phyloP scores from a whole-genome alignment of 2,329 filamentous ascomycete species.

The Sarocladium kiliense region DNA sequence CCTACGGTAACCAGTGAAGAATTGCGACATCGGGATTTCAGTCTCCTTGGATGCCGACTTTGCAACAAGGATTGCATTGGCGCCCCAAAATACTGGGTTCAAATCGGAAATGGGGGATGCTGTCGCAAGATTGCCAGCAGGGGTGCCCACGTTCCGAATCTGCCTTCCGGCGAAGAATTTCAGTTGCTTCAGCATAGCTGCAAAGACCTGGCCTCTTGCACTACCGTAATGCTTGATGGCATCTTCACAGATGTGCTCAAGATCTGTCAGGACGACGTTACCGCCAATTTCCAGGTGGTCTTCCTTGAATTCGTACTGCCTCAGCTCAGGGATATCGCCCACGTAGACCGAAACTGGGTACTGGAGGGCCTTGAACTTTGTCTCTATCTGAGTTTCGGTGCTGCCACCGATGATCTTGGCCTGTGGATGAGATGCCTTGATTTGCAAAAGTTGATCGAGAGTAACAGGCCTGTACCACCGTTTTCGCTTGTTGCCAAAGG shows the following conservation, averaged over 20 bases:
- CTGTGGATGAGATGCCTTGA: slow-evolving; percentile 78
- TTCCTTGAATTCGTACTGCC: slow-evolving; percentile 74
- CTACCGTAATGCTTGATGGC: slow-evolving; percentile 75
- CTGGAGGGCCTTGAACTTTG: slow-evolving; percentile 93
- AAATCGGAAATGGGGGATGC: slow-evolving; percentile 95
- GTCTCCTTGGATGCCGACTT: slow-evolving; percentile 68
- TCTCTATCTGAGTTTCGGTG: slow-evolving; percentile 96
- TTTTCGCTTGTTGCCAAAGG: slow-evolving; percentile 92
- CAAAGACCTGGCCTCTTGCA: slow-evolving; percentile 70
- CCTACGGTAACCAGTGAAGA: slow-evolving; percentile 86
- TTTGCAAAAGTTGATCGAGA: slow-evolving; percentile 79
- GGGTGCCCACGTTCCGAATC: slow-evolving; percentile 95
- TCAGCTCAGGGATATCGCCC: slow-evolving; percentile 84
- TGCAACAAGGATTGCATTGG: slow-evolving; percentile 75
- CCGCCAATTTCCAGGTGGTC: slow-evolving; percentile 87
- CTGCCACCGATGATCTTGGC: slow-evolving; percentile 95
- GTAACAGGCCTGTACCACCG: slow-evolving; percentile 90
- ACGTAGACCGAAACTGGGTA: slow-evolving; percentile 89
- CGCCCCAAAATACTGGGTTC: slow-evolving; percentile 88
- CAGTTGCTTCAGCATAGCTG: slow-evolving; percentile 89
- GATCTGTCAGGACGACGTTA: slow-evolving; percentile 86
- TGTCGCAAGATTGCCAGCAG: slow-evolving; percentile 88
- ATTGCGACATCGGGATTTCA: slow-evolving; percentile 85
- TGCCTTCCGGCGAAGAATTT: slow-evolving; percentile 93
- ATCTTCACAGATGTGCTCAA: slow-evolving; percentile 78